A percentile compares a stretch with the other conserved stretches of the same genome.
Conservation (phyloP, 306 rosid species). For the Corylus americana region DNA sequence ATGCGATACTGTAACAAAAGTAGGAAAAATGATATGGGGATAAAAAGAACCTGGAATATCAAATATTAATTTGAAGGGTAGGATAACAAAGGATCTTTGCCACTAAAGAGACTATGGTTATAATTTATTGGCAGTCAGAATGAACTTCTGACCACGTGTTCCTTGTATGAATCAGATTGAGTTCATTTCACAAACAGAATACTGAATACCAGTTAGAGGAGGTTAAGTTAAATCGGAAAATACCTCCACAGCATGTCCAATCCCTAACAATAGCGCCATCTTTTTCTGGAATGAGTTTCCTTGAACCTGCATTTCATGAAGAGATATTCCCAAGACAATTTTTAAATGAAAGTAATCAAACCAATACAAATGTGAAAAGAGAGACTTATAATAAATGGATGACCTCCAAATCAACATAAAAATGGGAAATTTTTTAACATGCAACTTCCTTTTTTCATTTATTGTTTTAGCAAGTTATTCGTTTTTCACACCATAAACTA, state of each 20-base stretch:
- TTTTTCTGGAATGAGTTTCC: conserved; percentile 99
- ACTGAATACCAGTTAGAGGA: conserved; percentile 8
- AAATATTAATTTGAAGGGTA: not conserved
- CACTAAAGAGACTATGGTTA: conserved; percentile 13
- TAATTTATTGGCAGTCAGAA: conserved; percentile 18
- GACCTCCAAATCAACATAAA: not conserved
- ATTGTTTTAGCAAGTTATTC: not conserved
- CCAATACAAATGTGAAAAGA: not conserved
- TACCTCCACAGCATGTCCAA: conserved; percentile 89
- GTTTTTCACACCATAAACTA: not conserved
- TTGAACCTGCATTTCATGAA: conserved; percentile 63
- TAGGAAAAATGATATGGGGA: conserved; percentile 7
- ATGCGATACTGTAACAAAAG: not conserved
- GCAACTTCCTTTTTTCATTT: not conserved
- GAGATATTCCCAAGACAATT: conserved; percentile 20
- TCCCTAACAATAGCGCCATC: conserved; percentile 70
- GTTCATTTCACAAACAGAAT: conserved; percentile 22
- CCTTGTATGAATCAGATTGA: conserved; percentile 6
- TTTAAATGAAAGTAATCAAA: not conserved
- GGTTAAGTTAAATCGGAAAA: conserved; percentile 17
- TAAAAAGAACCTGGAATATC: conserved; percentile 2
- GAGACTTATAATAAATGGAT: not conserved
- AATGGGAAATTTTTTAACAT: not conserved
- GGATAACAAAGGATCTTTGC: not conserved
- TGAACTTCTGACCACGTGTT: conserved; percentile 15